Conservation (phyloP, 2,329 filamentous ascomycete species). For the Epichloe sp. region DNA sequence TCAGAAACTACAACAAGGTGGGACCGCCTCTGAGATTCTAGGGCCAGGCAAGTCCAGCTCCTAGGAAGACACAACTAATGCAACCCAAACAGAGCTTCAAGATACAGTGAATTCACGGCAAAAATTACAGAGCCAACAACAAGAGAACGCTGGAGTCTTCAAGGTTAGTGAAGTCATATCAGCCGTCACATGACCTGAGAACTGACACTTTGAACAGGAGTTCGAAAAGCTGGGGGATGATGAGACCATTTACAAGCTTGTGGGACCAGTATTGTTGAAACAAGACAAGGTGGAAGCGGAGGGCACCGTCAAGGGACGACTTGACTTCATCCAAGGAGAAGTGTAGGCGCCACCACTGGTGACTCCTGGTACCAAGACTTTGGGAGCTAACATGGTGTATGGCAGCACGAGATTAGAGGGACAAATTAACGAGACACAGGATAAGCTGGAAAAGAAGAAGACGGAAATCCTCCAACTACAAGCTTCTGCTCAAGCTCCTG, state of each 20-base stretch:
- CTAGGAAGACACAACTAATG: conserved; percentile 1
- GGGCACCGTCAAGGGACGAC: conserved; percentile 75
- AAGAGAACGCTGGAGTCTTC: conserved; percentile 83
- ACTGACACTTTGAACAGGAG: conserved; percentile 41
- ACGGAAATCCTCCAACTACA: conserved; percentile 45
- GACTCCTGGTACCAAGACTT: background rate
- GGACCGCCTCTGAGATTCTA: conserved; percentile 7
- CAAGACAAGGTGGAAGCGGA: conserved; percentile 86
- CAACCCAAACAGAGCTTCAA: conserved; percentile 54
- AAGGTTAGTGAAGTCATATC: conserved; percentile 36
- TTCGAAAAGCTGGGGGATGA: conserved; percentile 66
- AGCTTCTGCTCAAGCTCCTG: conserved; percentile 32
- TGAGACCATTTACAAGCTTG: conserved; percentile 89
- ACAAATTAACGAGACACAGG: conserved; percentile 42
- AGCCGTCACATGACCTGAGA: background rate
- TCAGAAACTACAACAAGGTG: conserved; percentile 74
- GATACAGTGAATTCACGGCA: conserved; percentile 65
- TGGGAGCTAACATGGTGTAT: conserved; percentile 7
- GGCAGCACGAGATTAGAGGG: conserved; percentile 29
- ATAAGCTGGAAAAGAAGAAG: conserved; percentile 46
- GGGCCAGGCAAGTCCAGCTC: background rate
- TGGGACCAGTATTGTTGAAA: conserved; percentile 85
- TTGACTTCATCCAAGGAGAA: conserved; percentile 89
- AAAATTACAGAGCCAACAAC: conserved; percentile 84
- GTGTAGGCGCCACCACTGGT: conserved; percentile 48